phyloP scores from a whole-genome alignment of 192 early-diverging fungal genomes.

The Backusella parvicylindrica region DNA sequence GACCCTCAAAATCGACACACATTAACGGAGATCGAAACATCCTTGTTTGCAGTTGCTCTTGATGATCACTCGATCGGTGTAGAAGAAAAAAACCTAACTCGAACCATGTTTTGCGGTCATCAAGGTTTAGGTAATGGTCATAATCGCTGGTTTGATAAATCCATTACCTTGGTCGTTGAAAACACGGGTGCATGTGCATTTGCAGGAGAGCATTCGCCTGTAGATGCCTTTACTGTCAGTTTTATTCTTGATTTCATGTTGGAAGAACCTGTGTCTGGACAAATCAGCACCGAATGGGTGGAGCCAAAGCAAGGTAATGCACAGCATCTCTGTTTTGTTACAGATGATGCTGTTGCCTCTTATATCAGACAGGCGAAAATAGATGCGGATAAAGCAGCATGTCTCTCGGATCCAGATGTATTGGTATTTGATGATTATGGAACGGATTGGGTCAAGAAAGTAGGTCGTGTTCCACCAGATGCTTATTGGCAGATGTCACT shows the following conservation, averaged over 20 bases:
- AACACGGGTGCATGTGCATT: conserved; percentile 67
- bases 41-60: conserved; percentile 71
- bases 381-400: conserved; percentile 46
- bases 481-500: conserved; percentile 86
- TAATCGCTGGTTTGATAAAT: conserved; percentile 93
- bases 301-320: background rate
- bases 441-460: conserved; percentile 69
- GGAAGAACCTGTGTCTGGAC: conserved; percentile 5
- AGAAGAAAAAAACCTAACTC: conserved; percentile 29
- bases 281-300: background rate
- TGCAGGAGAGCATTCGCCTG: conserved; percentile 53
- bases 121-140: conserved; percentile 61
- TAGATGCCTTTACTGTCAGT: conserved; percentile 22
- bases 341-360: background rate
- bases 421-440: conserved; percentile 71
- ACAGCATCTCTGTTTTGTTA: background rate
- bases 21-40: conserved; percentile 62
- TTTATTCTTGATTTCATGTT: conserved; percentile 22
- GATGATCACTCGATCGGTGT: conserved; percentile 60
- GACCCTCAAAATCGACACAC: conserved; percentile 57
- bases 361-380: conserved; percentile 45
- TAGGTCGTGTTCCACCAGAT: conserved; percentile 67
- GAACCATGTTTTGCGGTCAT: conserved; percentile 46
- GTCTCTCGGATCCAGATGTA: conserved; percentile 59
- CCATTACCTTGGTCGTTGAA: conserved; percentile 62